Evolutionary conservation across 176 grass and related monocot genomes (phyloP), one percentile per base, ranked within the genome.

Genomic region (Oryza punctata): DNA sequence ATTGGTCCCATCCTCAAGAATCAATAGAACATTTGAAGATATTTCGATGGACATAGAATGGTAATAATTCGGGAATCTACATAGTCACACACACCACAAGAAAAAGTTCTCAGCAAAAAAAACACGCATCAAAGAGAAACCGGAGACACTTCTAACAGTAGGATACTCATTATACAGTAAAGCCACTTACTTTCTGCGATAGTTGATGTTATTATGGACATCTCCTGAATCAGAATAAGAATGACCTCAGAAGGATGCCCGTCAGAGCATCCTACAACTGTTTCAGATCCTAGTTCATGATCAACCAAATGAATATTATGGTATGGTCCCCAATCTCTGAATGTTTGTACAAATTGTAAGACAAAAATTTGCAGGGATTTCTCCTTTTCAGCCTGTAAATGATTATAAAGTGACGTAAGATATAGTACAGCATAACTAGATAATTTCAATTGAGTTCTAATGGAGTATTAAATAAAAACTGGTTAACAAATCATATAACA

Each of bases 211-310:
- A 94, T 88, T 54, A 78, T 72, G 75, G 90, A 89, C 77, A 98
- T 90, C 75, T 98, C 90, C 70, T 98, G 95, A 80, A 94, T 92
- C 60, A 98, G 74, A 88, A 93, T 93, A 82, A 98, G 92, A 73
- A 91, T 92, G 60, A 94, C 82, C 71, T 98, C 88, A 47, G 95
- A 86, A 72, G 95, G 95, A 89, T 98, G 95, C 40, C 92, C 95
- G 3, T 46, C 46, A 79, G 84, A 94, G 90, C 95, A 98, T 87
- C 95, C 92, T 45, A 86, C 33, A 68, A 93, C 52, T 80, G 71
- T 91, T 86, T 89, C 82, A 65, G 76, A 83, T 93, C 75, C 84
- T 78, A 81, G 73, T 85, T 87, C 84, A 75, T 67, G 77, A 43
- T 65, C 76, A 65, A 71, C 40, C 65, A 84, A 81, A 66, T 89